Evolutionary conservation across 306 rosid species (phyloP).

Genomic region (Gastrolobium villosum): DNA sequence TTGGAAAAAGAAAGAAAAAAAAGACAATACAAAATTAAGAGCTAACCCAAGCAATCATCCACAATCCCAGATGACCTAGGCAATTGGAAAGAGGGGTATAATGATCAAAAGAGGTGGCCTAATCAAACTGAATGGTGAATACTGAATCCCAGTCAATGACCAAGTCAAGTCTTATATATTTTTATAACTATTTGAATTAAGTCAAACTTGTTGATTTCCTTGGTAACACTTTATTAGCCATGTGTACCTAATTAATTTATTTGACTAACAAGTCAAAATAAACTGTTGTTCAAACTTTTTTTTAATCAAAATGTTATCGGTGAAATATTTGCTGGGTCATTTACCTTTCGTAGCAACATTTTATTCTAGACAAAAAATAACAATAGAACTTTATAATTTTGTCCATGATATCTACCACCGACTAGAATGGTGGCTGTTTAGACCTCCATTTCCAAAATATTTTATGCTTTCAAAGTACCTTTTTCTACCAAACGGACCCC

Average conservation of each 20-base stretch:
- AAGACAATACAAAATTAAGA: neutral
- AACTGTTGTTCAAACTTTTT: neutral
- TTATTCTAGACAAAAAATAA: slow-evolving; percentile 12
- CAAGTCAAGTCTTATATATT: neutral
- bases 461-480: slow-evolving; percentile 27
- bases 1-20: neutral
- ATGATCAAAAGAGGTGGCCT: neutral
- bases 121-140: slow-evolving; percentile 2
- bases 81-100: neutral
- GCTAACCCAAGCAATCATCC: neutral
- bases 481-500: neutral
- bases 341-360: no score
- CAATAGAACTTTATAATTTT: neutral
- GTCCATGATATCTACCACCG: slow-evolving; percentile 3
- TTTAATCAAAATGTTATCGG: neutral
- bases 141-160: neutral
- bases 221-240: neutral
- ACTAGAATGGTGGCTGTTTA: slow-evolving; percentile 19
- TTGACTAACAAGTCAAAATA: slow-evolving; percentile 21
- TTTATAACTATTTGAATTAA: slow-evolving; percentile 6
- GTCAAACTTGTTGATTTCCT: neutral
- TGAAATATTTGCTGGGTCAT: slow-evolving; percentile 2
- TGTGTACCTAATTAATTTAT: neutral
- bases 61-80: neutral
- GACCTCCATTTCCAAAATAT: slow-evolving; percentile 10